Evolutionary conservation across 179 eudicot species (phyloP).

Genomic region (Beta macrorhiza): DNA sequence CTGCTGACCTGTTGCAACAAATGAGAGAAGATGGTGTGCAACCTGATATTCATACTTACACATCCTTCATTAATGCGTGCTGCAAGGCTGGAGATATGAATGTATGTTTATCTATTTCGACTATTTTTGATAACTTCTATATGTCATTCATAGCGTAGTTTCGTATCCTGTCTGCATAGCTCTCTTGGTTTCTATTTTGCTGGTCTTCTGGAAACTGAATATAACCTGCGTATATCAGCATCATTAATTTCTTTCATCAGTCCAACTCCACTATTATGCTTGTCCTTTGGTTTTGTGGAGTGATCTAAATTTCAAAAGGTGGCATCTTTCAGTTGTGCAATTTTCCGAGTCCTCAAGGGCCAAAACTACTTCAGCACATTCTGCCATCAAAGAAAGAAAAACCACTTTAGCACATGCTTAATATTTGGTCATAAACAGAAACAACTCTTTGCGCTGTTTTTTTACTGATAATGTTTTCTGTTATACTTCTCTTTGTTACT

Average conservation of each 20-base stretch:
- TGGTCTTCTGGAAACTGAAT: neutral
- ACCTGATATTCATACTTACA: constrained; percentile 92
- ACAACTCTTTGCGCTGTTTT: neutral
- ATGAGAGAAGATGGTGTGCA: constrained; percentile 85
- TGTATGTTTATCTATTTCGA: constrained; percentile 46
- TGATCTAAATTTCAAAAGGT: neutral
- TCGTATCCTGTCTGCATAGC: neutral
- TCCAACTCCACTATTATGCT: too few relatives aligned
- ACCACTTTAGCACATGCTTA: too few relatives aligned
- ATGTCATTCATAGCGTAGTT: neutral
- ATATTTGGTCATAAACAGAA: too few relatives aligned
- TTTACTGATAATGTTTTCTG: constrained; percentile 3
- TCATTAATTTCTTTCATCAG: too few relatives aligned
- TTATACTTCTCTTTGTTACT: constrained; percentile 1
- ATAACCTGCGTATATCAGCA: neutral
- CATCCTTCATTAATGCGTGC: constrained; percentile 89
- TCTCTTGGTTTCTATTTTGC: neutral
- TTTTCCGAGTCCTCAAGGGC: neutral
- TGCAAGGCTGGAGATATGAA: constrained; percentile 98
- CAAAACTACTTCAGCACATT: neutral
- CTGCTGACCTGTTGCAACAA: constrained; percentile 90
- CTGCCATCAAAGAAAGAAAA: too few relatives aligned
- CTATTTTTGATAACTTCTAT: constrained; percentile 2
- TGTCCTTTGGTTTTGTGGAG: neutral
- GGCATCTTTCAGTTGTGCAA: neutral